These are phyloP conservation scores for Miamiensis avidus DNA, from an alignment of 169 alveolate species.

Conservation along the genomic window DNA sequence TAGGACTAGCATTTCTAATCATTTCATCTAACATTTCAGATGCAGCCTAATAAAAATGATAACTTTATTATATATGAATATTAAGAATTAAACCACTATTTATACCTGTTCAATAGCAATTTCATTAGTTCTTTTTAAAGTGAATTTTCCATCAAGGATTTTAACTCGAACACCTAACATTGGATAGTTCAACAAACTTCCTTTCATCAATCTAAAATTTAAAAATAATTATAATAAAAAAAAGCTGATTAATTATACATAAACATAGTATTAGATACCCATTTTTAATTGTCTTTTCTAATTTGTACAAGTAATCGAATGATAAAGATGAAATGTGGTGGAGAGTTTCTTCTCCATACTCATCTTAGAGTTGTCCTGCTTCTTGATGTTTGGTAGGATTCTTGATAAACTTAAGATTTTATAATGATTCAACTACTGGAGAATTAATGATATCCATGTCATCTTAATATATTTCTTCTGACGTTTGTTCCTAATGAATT, in stretches of 20 bases:
- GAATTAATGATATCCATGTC: too few species aligned
- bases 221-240: too few species aligned
- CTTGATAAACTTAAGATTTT: slow-evolving; percentile 33
- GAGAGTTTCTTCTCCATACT: slow-evolving; percentile 39
- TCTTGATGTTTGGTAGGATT: slow-evolving; percentile 35
- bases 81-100: background rate
- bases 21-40: slow-evolving; percentile 29
- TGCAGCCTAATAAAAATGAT: slow-evolving; percentile 2
- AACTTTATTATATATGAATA: too few species aligned
- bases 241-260: too few species aligned
- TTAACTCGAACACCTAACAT: slow-evolving; percentile 20
- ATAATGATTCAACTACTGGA: background rate
- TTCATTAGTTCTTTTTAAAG: slow-evolving; percentile 35
- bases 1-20: slow-evolving; percentile 37
- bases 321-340: slow-evolving; percentile 15
- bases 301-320: slow-evolving; percentile 21
- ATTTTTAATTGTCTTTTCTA: slow-evolving; percentile 24
- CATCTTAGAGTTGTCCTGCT: slow-evolving; percentile 30
- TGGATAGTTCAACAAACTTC: slow-evolving; percentile 7
- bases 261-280: slow-evolving; percentile 1
- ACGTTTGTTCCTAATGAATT: too few species aligned
- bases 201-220: slow-evolving; percentile 1
- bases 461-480: too few species aligned
- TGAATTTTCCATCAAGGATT: slow-evolving; percentile 26
- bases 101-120: slow-evolving; percentile 26